phyloP scores from a whole-genome alignment of 2,329 filamentous ascomycete genomes.

The Trichoderma breve region DNA sequence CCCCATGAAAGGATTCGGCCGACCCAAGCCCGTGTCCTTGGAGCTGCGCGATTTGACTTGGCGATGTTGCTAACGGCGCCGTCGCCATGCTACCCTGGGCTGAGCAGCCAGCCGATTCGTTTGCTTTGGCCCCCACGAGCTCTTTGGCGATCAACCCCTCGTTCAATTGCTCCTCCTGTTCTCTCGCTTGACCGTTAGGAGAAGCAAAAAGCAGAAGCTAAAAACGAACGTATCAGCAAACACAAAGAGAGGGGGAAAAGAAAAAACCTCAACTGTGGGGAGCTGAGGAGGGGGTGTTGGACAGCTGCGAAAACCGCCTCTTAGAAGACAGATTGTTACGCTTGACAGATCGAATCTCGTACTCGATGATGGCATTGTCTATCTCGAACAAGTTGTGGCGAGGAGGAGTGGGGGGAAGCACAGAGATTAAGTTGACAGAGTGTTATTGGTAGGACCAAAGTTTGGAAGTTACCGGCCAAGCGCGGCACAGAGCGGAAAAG shows the following conservation, averaged over 20 bases:
- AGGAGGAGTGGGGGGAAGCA: background rate
- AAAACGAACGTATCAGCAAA: background rate
- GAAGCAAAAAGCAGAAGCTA: background rate
- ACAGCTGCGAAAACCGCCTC: background rate
- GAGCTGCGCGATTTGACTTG: slow-evolving; percentile 22
- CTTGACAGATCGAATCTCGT: background rate
- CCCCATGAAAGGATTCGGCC: slow-evolving; percentile 25
- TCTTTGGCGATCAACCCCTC: slow-evolving; percentile 7
- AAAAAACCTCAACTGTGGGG: background rate
- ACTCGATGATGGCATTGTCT: background rate
- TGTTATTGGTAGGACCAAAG: background rate
- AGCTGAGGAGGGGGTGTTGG: background rate
- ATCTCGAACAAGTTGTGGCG: background rate
- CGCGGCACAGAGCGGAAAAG: background rate
- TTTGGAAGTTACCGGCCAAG: background rate
- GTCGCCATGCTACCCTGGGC: slow-evolving; percentile 5
- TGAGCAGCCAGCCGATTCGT: background rate
- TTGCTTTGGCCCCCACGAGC: slow-evolving; percentile 8
- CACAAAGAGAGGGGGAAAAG: background rate
- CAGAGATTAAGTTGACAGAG: background rate
- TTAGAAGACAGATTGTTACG: background rate
- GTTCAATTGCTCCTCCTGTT: slow-evolving; percentile 8
- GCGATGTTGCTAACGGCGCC: slow-evolving; percentile 10
- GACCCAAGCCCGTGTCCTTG: slow-evolving; percentile 35
- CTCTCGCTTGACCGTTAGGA: background rate